phyloP scores from a whole-genome alignment of 768 basidiomycete species.

The Amanita subjunquillea region DNA sequence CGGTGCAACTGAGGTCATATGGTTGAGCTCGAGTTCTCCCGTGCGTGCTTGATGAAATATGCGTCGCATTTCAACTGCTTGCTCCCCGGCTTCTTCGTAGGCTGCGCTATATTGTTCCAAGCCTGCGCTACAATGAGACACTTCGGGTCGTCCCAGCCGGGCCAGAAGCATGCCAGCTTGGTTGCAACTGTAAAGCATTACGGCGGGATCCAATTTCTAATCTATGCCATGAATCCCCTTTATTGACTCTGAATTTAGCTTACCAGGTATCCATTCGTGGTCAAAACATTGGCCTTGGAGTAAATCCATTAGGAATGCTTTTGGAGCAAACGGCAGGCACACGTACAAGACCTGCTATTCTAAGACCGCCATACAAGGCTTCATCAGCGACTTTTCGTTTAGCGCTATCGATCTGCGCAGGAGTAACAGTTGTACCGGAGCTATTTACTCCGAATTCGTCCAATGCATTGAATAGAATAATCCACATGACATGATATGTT shows the following conservation, averaged over 20 bases:
- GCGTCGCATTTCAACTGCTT: constrained; percentile 60
- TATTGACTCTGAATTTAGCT: constrained; percentile 13
- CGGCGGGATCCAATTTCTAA: constrained; percentile 74
- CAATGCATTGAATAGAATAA: constrained; percentile 70
- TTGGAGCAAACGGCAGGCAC: constrained; percentile 1
- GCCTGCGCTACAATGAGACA: constrained; percentile 72
- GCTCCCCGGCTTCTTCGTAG: constrained; percentile 78
- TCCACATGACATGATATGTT: constrained; percentile 90
- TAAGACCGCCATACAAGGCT: constrained; percentile 73
- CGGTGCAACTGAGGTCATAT: constrained; percentile 34
- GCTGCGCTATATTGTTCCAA: constrained; percentile 83
- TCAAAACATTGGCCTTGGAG: constrained; percentile 68
- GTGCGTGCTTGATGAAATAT: constrained; percentile 30
- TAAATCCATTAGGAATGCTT: not conserved
- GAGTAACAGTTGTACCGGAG: constrained; percentile 23
- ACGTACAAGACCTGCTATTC: constrained; percentile 81
- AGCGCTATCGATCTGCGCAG: constrained; percentile 45
- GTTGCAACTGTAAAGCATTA: constrained; percentile 81
- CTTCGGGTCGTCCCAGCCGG: constrained; percentile 74
- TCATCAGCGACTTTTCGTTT: constrained; percentile 72
- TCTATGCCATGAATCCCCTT: constrained; percentile 2
- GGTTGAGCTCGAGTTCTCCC: constrained; percentile 35
- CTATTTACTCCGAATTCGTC: constrained; percentile 78
- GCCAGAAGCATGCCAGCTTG: constrained; percentile 79
- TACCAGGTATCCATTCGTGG: constrained; percentile 82